phyloP scores from a whole-genome alignment of 2,329 filamentous ascomycete genomes.

The Stemphylium vesicarium region DNA sequence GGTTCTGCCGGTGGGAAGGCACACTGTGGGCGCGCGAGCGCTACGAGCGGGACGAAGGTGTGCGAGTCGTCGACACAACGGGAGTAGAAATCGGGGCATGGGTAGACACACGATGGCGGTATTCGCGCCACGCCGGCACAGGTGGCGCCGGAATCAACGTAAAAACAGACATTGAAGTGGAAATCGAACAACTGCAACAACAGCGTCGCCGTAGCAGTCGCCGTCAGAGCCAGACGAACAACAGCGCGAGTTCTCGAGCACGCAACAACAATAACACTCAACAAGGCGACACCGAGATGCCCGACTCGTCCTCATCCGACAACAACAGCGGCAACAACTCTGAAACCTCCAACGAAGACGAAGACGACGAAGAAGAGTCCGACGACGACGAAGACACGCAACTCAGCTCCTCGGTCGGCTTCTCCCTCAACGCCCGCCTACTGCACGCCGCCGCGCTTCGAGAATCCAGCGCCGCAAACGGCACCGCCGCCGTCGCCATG shows the following conservation, averaged over 20 bases:
- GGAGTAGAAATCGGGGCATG: constrained; percentile 70
- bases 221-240: background rate
- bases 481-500: constrained; percentile 52
- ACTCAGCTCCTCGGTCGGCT: constrained; percentile 61
- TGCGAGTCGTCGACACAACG: constrained; percentile 73
- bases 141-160: constrained; percentile 44
- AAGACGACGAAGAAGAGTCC: constrained; percentile 5
- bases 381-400: constrained; percentile 13
- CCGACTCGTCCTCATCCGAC: constrained; percentile 4
- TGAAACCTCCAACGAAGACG: background rate
- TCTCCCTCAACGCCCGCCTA: constrained; percentile 66
- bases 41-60: constrained; percentile 76
- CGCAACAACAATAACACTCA: background rate
- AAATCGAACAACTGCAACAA: constrained; percentile 41
- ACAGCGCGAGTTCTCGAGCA: background rate
- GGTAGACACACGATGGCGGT: constrained; percentile 50
- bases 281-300: constrained; percentile 16
- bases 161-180: constrained; percentile 52
- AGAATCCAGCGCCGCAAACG: constrained; percentile 53
- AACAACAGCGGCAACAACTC: background rate
- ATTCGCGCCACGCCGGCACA: background rate
- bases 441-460: constrained; percentile 68
- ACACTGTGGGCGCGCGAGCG: constrained; percentile 83
- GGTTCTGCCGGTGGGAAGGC: constrained; percentile 81
- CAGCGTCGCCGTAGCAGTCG: background rate